These are phyloP conservation scores for Marasmius sp. DNA, from an alignment of 1,284 basidiomycete species.

Conservation along the genomic window DNA sequence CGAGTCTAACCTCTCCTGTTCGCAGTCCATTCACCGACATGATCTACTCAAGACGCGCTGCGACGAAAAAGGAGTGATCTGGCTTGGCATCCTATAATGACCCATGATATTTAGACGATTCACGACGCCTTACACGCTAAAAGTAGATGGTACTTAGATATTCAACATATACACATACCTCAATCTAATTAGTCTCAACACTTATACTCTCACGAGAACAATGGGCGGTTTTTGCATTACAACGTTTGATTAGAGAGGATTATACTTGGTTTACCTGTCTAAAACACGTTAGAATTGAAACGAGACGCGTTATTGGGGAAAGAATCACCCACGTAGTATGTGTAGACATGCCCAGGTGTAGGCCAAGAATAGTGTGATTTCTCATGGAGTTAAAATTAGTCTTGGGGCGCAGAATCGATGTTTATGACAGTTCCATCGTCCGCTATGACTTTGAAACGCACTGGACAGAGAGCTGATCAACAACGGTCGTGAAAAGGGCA, in stretches of 20 bases:
- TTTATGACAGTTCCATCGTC: conserved; percentile 59
- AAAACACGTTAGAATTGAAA: neutral
- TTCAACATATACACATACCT: neutral
- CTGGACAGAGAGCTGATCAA: conserved; percentile 30
- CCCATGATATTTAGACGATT: no score
- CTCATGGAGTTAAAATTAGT: neutral
- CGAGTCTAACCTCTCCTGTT: neutral
- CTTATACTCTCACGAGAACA: no score
- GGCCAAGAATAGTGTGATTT: no score
- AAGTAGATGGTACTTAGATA: neutral
- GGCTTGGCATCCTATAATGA: no score
- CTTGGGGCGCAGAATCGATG: conserved; percentile 28
- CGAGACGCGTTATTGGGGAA: neutral
- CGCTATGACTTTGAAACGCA: conserved; percentile 70
- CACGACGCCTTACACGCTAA: no score
- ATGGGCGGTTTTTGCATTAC: no score
- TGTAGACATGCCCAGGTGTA: neutral
- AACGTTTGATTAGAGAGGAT: neutral
- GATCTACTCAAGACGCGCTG: conserved; percentile 69
- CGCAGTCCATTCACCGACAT: conserved; percentile 77
- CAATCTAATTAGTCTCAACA: neutral
- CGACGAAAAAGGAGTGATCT: conserved; percentile 21
- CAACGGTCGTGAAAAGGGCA: neutral
- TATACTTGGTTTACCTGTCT: neutral
- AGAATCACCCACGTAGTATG: neutral